Base-by-base conservation (phyloP, 2,329 filamentous ascomycete species). In the Teratosphaeria epicoccoides region DNA sequence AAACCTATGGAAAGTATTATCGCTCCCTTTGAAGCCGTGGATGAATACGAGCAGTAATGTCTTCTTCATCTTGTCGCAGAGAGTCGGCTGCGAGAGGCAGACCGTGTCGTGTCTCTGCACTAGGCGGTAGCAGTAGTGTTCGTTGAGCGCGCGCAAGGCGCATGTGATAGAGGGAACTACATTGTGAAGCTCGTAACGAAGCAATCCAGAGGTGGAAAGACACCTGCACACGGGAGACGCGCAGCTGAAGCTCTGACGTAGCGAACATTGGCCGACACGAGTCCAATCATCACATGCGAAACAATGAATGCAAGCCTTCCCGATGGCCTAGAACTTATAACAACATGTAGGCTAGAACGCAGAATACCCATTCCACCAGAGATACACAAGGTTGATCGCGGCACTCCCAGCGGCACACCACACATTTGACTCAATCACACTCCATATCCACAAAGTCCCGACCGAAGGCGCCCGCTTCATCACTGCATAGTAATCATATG, bases 401-500 rank as follows among this genome's bases (percentile, higher is more conserved):
- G 79, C 68, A 44, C 76, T 80, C n/a, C 71, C 62, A 23, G 84
- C 71, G 0, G 86, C 87, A 62, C 79, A 82, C 0, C 75, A 63
- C 40, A 95, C 72, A 51, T 88, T 78, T 70, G 96, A 78, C 72
- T 98, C 93, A 46, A 97, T 77, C 22, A 97, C 84, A 26, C 85
- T 82, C 89, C 91, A 97, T 4, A 97, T 79, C 90, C 91, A 97
- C 17, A 97, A 68, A 40, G 87, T 91, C 0, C 88, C 93, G 12
- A 96, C 68, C 4, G 89, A 83, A n/a, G 93, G 93, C 0, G 89
- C 86, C 57, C 82, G 83, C 73, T 95, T 94, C 88, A 97, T 90
- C 20, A 95, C 83, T 6, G 86, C 85, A 60, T 94, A 82, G 63
- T 96, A 97, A 4, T 84, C 81, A 58, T 83, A 80, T 25, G 75